These are phyloP conservation scores for Lobosporangium transversale DNA, from an alignment of 192 early-diverging fungal species.

Conservation along the genomic window DNA sequence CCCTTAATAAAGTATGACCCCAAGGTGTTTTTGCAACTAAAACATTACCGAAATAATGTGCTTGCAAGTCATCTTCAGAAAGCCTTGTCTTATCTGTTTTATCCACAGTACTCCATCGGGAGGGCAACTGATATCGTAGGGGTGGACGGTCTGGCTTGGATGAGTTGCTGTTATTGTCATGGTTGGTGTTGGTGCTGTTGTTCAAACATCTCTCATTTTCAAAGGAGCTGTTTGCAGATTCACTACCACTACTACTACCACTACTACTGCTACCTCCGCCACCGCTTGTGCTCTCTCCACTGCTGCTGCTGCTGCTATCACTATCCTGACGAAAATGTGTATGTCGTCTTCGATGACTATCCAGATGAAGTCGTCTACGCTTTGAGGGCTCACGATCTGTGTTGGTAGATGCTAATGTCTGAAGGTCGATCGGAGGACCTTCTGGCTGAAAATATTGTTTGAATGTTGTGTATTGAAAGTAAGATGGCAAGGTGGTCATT, in stretches of 20 bases:
- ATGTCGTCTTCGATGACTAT: slow-evolving; percentile 8
- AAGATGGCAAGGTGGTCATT: slow-evolving; percentile 19
- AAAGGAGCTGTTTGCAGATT: slow-evolving; percentile 20
- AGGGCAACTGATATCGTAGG: slow-evolving; percentile 32
- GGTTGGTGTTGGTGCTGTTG: slow-evolving; percentile 1
- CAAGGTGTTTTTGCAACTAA: too few species aligned
- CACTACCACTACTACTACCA: slow-evolving; percentile 32
- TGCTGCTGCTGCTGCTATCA: slow-evolving; percentile 16
- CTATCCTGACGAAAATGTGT: slow-evolving; percentile 6
- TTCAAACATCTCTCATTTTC: too few species aligned
- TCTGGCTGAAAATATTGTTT: slow-evolving; percentile 45
- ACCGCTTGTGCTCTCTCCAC: slow-evolving; percentile 5
- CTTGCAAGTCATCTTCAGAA: slow-evolving; percentile 41
- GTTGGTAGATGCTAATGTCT: neutral
- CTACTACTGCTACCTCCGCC: slow-evolving; percentile 13
- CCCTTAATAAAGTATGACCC: too few species aligned
- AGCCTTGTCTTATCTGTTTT: slow-evolving; percentile 47
- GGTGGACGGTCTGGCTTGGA: slow-evolving; percentile 10
- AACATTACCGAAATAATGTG: slow-evolving; percentile 36
- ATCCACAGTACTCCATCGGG: slow-evolving; percentile 32
- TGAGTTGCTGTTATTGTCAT: slow-evolving; percentile 2
- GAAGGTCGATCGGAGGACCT: neutral
- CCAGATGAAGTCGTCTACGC: slow-evolving; percentile 17
- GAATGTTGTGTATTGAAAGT: slow-evolving; percentile 44
- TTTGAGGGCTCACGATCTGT: slow-evolving; percentile 26